Base-by-base conservation (phyloP, 2,329 filamentous ascomycete genomes). In the Venturia oleaginea region DNA sequence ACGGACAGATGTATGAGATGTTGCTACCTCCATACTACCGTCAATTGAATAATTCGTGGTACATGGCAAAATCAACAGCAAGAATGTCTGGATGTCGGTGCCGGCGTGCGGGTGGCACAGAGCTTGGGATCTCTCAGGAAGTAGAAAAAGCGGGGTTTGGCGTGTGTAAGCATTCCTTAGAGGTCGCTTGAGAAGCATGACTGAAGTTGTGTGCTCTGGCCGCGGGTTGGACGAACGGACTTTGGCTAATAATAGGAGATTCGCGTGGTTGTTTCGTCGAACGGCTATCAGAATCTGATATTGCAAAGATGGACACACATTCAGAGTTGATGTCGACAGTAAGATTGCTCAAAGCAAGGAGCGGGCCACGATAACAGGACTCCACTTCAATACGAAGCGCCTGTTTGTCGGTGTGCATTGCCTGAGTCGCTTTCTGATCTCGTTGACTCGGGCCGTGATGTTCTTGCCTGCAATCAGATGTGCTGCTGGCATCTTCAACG, bases 211-310 rank as follows among this genome's bases (percentile, higher is more conserved):
- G 51, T 57, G 27, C 24, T 43, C 7, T n/a, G 40, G 40, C 40
- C 17, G 46, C 17, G 6, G 24, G 27, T 55, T 19, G 24, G 24
- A 30, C 10, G 2, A 19, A 4, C 48, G 48, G 27, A 55, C 8
- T 34, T 4, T 15, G 30, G 24, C 24, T 30, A 55, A 17, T 10
- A 19, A 55, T 32, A 32, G 27, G 30, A 55, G 48, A 19, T 30
- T 32, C 48, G 51, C 51, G 51, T 34, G 51, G 51, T n/a, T 57
- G 51, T 57, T 57, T 57, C 51, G 51, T 22, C 51, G 11, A n/a
- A 57, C 51, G 51, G 51, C 51, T 27, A 34, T 57, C 30, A 11
- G 34, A 13, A 34, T 57, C 30, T 37, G 27, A n/a, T 57, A 4
- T 30, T 32, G 51, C 5, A 19, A 55, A 32, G 10, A 55, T 55